Percentiles rank a stretch among this genome's conserved stretches.
phyloP scores from a whole-genome alignment of 1,284 basidiomycete species.

The Ceratorhiza oryzae-sativae region DNA sequence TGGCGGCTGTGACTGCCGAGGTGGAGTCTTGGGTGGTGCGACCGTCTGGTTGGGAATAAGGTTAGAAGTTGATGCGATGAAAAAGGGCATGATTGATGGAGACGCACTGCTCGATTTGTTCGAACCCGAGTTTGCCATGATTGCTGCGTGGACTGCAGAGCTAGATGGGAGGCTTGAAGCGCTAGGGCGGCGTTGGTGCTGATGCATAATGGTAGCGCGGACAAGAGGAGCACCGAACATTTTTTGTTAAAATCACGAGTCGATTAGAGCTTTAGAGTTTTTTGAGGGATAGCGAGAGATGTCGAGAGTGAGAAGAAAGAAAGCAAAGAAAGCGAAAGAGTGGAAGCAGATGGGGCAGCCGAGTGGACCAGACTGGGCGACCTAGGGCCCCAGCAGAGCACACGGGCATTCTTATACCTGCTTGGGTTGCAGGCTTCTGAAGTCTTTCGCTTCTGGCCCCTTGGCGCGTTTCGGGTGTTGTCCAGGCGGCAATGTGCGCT shows the following conservation, averaged over 20 bases:
- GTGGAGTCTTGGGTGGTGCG: not conserved
- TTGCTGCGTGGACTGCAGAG: conserved; percentile 19
- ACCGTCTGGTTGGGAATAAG: not conserved
- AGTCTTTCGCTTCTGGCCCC: not conserved
- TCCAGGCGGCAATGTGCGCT: not conserved
- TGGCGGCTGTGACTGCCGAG: not conserved
- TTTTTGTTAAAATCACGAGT: not conserved
- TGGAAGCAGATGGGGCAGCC: conserved; percentile 38
- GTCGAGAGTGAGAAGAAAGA: not conserved
- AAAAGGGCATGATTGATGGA: not conserved
- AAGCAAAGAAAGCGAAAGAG: conserved; percentile 21
- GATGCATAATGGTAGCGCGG: conserved; percentile 33
- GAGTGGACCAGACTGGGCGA: conserved; percentile 39
- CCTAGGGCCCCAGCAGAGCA: not conserved
- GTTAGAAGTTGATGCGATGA: not conserved
- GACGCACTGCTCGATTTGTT: conserved; percentile 14
- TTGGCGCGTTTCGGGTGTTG: conserved; percentile 26
- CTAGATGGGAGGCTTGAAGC: conserved; percentile 21
- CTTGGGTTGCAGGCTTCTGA: conserved; percentile 1
- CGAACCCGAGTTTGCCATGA: conserved; percentile 21
- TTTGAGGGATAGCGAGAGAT: not conserved
- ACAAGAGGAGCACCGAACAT: conserved; percentile 35
- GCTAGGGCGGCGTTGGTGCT: conserved; percentile 32
- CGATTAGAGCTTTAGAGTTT: not conserved
- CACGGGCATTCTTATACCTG: not conserved